Percentiles rank a stretch among this genome's conserved stretches.
phyloP scores from a whole-genome alignment of 148 eudicot species.

The Arctostaphylos glauca region DNA sequence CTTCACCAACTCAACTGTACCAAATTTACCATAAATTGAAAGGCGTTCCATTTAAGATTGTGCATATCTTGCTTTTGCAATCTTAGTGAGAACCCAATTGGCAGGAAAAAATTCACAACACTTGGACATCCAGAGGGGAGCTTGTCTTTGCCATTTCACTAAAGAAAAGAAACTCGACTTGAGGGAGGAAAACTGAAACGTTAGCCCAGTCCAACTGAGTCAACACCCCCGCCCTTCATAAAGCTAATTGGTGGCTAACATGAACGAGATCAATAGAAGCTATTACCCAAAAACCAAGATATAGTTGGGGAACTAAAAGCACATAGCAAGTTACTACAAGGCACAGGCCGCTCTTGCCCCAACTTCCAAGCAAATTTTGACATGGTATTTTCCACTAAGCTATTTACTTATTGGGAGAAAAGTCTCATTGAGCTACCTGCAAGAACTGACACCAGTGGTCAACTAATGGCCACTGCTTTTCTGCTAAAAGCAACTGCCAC shows the following conservation, averaged over 20 bases:
- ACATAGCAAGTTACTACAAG: not conserved
- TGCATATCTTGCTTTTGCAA: not conserved
- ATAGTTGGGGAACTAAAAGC: not conserved
- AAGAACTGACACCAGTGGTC: conserved; percentile 95
- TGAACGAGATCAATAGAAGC: not conserved
- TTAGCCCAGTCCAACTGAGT: not conserved
- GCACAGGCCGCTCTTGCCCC: not conserved
- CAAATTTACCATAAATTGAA: not conserved
- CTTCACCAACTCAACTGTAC: not conserved
- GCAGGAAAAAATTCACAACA: too few species aligned
- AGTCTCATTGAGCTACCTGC: conserved; percentile 49
- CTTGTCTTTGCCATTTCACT: not conserved
- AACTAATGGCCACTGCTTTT: conserved; percentile 87
- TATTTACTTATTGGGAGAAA: not conserved
- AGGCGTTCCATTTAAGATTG: not conserved
- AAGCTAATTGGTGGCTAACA: not conserved
- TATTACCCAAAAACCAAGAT: not conserved
- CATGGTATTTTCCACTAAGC: not conserved
- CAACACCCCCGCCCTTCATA: not conserved
- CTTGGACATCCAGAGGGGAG: not conserved
- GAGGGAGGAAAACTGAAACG: not conserved
- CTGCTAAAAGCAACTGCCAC: conserved; percentile 92
- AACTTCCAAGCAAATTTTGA: not conserved
- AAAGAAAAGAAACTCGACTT: not conserved
- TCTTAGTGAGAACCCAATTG: too few species aligned